phyloP scores from a whole-genome alignment of 139 green algal genomes.

The Picochlorum sp. region DNA sequence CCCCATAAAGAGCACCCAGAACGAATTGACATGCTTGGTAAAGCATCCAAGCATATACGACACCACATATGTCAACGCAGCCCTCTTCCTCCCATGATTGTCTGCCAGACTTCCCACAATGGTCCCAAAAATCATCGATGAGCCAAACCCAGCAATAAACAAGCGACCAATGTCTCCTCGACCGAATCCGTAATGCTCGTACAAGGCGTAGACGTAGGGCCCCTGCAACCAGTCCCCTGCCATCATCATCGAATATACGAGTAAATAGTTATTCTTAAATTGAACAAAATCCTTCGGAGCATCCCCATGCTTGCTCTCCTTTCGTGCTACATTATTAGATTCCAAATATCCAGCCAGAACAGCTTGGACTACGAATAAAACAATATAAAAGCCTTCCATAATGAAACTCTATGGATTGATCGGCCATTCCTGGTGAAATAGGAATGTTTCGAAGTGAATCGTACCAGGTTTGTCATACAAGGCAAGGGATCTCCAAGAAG shows the following conservation, averaged over 20 bases:
- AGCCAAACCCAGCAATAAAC: constrained; percentile 97
- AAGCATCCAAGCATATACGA: constrained; percentile 81
- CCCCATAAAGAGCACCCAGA: constrained; percentile 76
- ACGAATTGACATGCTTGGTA: constrained; percentile 93
- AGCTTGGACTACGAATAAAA: constrained; percentile 30
- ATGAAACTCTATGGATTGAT: too few relatives aligned
- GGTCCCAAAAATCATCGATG: constrained; percentile 93
- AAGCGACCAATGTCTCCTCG: constrained; percentile 83
- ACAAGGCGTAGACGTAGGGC: constrained; percentile 96
- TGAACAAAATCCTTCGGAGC: constrained; percentile 48
- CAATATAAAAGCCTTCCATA: constrained; percentile 47
- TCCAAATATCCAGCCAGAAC: constrained; percentile 36
- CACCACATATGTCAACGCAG: constrained; percentile 76
- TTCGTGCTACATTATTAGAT: constrained; percentile 21
- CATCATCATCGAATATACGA: constrained; percentile 96
- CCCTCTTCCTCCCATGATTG: constrained; percentile 84
- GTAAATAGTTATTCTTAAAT: constrained; percentile 90
- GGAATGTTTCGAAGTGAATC: too few relatives aligned
- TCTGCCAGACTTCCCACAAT: constrained; percentile 89
- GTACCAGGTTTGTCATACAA: too few relatives aligned
- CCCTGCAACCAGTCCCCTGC: constrained; percentile 97
- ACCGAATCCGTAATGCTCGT: constrained; percentile 87
- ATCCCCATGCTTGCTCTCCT: constrained; percentile 7
- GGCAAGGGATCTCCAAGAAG: too few relatives aligned
- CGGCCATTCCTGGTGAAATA: too few relatives aligned